These are phyloP conservation scores for Mycosphaerelloides madeirae DNA, from an alignment of 2,329 filamentous ascomycete genomes.

Conservation along the genomic window DNA sequence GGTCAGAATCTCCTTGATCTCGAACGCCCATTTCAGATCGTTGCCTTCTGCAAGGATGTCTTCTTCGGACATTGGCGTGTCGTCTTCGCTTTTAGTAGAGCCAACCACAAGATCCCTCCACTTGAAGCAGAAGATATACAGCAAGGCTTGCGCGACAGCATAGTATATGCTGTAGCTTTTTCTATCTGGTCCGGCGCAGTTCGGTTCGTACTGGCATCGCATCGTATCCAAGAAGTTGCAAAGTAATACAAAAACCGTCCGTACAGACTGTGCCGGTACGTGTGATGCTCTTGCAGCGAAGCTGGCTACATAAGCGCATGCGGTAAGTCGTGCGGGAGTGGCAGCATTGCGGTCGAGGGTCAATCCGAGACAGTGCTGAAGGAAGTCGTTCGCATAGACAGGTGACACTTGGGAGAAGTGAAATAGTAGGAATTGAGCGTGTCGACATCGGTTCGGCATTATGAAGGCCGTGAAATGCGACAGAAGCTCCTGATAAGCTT, in stretches of 20 bases:
- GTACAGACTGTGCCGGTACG: constrained; percentile 70
- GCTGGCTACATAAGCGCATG: constrained; percentile 87
- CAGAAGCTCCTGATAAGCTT: constrained; percentile 72
- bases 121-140: constrained; percentile 97
- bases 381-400: constrained; percentile 74
- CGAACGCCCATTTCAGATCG: constrained; percentile 72
- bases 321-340: constrained; percentile 69
- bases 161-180: constrained; percentile 82
- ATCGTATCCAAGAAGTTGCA: constrained; percentile 72
- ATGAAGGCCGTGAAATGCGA: constrained; percentile 84
- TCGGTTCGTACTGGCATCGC: constrained; percentile 64
- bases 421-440: constrained; percentile 93
- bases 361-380: constrained; percentile 70
- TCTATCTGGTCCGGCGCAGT: constrained; percentile 79
- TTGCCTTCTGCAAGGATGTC: constrained; percentile 59
- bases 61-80: constrained; percentile 48
- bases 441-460: constrained; percentile 82
- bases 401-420: constrained; percentile 85
- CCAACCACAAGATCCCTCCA: constrained; percentile 81
- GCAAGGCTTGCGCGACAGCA: constrained; percentile 76
- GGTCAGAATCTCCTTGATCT: constrained; percentile 67
- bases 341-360: constrained; percentile 79
- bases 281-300: constrained; percentile 88
- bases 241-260: constrained; percentile 74
- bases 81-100: constrained; percentile 38